Evolutionary conservation across 768 basidiomycete genomes (phyloP).

Genomic region (Boletus rubroflammeus): DNA sequence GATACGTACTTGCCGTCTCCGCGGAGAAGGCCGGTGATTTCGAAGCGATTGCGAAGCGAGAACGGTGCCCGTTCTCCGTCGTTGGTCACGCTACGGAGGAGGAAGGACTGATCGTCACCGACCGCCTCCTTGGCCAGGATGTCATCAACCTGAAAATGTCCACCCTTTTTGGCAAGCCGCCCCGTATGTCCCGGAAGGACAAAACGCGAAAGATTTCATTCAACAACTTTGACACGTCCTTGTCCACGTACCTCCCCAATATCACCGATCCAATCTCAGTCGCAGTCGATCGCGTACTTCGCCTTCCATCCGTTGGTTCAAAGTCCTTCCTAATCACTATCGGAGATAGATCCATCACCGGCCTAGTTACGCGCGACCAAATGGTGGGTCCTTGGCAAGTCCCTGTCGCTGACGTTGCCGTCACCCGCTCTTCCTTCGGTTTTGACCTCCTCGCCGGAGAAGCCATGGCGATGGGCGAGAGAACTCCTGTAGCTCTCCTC

Average conservation of each 20-base stretch:
- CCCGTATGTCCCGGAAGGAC: slow-evolving; percentile 82
- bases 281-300: slow-evolving; percentile 81
- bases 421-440: slow-evolving; percentile 92
- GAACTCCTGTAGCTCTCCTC: slow-evolving; percentile 88
- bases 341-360: slow-evolving; percentile 91
- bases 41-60: slow-evolving; percentile 74
- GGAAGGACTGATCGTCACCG: slow-evolving; percentile 84
- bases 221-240: slow-evolving; percentile 65
- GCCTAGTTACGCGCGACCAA: slow-evolving; percentile 92
- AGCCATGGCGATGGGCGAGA: slow-evolving; percentile 98
- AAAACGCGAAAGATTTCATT: slow-evolving; percentile 39
- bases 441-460: slow-evolving; percentile 83
- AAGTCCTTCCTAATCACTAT: slow-evolving; percentile 99
- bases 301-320: slow-evolving; percentile 87
- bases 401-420: slow-evolving; percentile 95
- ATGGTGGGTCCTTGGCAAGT: slow-evolving; percentile 99
- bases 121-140: slow-evolving; percentile 71
- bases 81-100: slow-evolving; percentile 84
- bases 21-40: slow-evolving; percentile 61
- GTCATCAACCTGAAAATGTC: slow-evolving; percentile 92
- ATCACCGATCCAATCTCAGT: slow-evolving; percentile 46
- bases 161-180: slow-evolving; percentile 94
- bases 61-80: slow-evolving; percentile 90
- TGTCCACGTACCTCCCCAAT: slow-evolving; percentile 62
- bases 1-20: slow-evolving; percentile 90